A percentile compares a stretch with the other conserved stretches of the same genome.
These are phyloP conservation scores for Botryotinia calthae DNA, from an alignment of 2,329 filamentous ascomycete species.

Conservation along the genomic window DNA sequence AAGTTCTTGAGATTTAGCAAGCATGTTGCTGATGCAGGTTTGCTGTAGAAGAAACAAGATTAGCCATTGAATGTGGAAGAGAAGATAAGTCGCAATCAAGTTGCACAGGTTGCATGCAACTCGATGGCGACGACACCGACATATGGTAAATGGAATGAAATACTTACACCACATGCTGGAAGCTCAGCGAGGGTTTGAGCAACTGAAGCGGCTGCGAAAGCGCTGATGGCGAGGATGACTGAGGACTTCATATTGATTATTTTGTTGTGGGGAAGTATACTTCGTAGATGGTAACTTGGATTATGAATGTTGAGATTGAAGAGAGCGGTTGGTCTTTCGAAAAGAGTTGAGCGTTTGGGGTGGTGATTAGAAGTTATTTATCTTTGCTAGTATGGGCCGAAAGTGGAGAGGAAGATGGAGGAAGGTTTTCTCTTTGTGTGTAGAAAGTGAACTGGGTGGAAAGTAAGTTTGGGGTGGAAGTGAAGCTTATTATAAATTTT, in stretches of 20 bases:
- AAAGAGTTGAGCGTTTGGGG: background rate
- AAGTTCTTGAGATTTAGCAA: constrained; percentile 42
- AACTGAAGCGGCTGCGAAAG: constrained; percentile 30
- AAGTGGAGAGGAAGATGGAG: background rate
- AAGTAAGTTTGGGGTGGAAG: background rate
- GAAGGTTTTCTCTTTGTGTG: background rate
- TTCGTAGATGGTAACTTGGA: background rate
- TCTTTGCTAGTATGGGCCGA: background rate
- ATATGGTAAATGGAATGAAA: background rate
- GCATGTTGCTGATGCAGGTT: constrained; percentile 48
- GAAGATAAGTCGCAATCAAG: no score
- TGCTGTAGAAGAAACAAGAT: constrained; percentile 30
- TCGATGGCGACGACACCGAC: background rate
- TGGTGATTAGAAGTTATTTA: constrained; percentile 1
- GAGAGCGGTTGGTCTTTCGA: background rate
- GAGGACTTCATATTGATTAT: constrained; percentile 37
- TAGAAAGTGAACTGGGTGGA: background rate
- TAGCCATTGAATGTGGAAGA: constrained; percentile 21
- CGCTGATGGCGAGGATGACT: constrained; percentile 31
- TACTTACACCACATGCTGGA: constrained; percentile 39
- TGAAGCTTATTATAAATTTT: constrained; percentile 3
- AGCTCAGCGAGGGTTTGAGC: constrained; percentile 33
- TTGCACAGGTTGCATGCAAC: background rate
- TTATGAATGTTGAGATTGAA: background rate
- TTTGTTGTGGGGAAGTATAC: background rate